A percentile compares a stretch with the other conserved stretches of the same genome.
Conservation (phyloP, 176 grass and related monocot species). For the Triticum monococcum region DNA sequence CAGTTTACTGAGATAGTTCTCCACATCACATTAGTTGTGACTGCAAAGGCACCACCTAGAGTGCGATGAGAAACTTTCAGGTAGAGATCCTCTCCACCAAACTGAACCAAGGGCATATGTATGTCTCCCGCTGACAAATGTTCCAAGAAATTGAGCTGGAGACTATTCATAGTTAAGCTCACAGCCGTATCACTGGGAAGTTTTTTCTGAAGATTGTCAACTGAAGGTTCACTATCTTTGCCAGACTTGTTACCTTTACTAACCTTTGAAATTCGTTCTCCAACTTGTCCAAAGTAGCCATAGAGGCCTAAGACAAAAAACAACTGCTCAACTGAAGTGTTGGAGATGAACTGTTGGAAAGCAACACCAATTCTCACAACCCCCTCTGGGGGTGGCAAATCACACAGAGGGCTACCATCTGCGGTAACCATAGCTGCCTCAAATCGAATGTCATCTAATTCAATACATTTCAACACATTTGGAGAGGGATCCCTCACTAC, state of each 20-base stretch:
- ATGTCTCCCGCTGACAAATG: conserved; percentile 44
- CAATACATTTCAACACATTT: conserved; percentile 88
- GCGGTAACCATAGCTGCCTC: conserved; percentile 95
- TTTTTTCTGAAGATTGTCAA: conserved; percentile 63
- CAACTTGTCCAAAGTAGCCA: conserved; percentile 87
- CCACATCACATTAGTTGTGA: conserved; percentile 85
- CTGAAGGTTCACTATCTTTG: conserved; percentile 22
- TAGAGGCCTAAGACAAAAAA: conserved; percentile 97
- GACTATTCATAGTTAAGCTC: conserved; percentile 67
- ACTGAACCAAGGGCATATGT: conserved; percentile 74
- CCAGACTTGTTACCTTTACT: conserved; percentile 59
- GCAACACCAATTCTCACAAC: conserved; percentile 90
- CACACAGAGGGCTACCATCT: conserved; percentile 83
- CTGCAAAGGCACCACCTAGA: conserved; percentile 95
- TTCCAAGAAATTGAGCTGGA: conserved; percentile 93
- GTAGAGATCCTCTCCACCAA: conserved; percentile 75
- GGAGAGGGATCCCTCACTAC: conserved; percentile 35
- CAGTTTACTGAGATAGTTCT: conserved; percentile 80
- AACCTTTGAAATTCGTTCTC: conserved; percentile 80
- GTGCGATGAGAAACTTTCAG: conserved; percentile 98
- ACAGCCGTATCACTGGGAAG: conserved; percentile 94
- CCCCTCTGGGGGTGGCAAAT: conserved; percentile 91
- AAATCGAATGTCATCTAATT: conserved; percentile 74
- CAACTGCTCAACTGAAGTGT: conserved; percentile 91
- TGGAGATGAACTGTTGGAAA: conserved; percentile 73